Evolutionary conservation across 2,329 filamentous ascomycete species (phyloP).

Genomic region (Berkeleyomyces rouxiae): DNA sequence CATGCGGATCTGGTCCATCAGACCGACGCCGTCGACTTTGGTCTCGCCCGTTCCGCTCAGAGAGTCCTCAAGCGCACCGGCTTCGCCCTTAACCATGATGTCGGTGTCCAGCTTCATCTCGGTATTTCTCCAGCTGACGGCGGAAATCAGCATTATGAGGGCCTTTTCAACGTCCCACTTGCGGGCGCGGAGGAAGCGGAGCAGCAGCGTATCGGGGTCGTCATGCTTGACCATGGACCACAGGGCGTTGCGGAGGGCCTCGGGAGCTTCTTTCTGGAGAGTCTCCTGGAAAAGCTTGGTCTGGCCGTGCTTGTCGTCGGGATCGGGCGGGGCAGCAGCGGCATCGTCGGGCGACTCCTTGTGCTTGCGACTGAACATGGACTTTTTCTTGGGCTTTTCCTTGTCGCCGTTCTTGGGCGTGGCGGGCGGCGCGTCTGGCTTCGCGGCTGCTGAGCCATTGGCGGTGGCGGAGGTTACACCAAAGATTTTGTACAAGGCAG

Average conservation of each 20-base stretch:
- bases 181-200: slow-evolving; percentile 73
- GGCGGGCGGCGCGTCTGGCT: slow-evolving; percentile 19
- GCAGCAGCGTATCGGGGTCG: slow-evolving; percentile 68
- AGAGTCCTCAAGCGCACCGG: slow-evolving; percentile 36
- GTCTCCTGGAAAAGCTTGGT: slow-evolving; percentile 74
- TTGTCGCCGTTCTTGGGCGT: slow-evolving; percentile 31
- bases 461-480: slow-evolving; percentile 31
- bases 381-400: slow-evolving; percentile 58
- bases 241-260: slow-evolving; percentile 62
- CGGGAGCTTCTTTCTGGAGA: slow-evolving; percentile 57
- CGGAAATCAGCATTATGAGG: slow-evolving; percentile 83
- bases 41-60: slow-evolving; percentile 37
- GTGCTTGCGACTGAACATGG: slow-evolving; percentile 47
- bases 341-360: slow-evolving; percentile 34
- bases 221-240: slow-evolving; percentile 95
- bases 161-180: slow-evolving; percentile 95
- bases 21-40: slow-evolving; percentile 57
- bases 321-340: slow-evolving; percentile 27
- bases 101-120: slow-evolving; percentile 84
- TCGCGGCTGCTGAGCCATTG: slow-evolving; percentile 18
- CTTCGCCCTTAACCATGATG: slow-evolving; percentile 64
- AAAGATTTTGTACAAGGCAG: slow-evolving; percentile 56
- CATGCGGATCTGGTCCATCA: slow-evolving; percentile 67
- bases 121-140: slow-evolving; percentile 74
- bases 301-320: slow-evolving; percentile 86